Percentiles rank a stretch among this genome's conserved stretches.
These are phyloP conservation scores for Tetrahymena elliotti DNA, from an alignment of 73 alveolate species.

Conservation along the genomic window DNA sequence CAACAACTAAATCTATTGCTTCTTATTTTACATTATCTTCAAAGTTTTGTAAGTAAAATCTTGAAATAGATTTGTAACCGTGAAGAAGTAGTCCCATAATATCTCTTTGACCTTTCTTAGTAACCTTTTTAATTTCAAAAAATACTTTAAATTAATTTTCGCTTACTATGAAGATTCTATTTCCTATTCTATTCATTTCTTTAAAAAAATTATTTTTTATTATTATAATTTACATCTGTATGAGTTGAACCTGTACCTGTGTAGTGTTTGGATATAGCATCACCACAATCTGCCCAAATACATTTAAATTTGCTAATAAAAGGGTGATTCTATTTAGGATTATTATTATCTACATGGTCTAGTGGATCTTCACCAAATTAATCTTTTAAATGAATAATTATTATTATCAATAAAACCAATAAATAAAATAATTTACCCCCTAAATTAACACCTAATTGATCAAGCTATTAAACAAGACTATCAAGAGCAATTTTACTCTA, in stretches of 20 bases:
- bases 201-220: background rate
- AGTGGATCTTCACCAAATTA: constrained; percentile 2
- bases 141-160: too few species aligned
- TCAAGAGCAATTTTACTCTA: constrained; percentile 60
- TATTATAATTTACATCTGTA: constrained; percentile 55
- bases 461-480: constrained; percentile 24
- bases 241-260: constrained; percentile 96
- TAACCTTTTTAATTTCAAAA: constrained; percentile 25
- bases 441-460: constrained; percentile 25
- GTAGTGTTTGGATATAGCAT: constrained; percentile 71
- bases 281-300: constrained; percentile 94
- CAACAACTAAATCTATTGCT: constrained; percentile 38
- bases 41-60: constrained; percentile 82
- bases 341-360: constrained; percentile 24
- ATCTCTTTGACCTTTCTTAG: constrained; percentile 91
- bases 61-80: constrained; percentile 67
- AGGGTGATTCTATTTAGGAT: constrained; percentile 31
- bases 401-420: background rate
- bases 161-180: too few species aligned
- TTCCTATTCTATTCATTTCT: background rate
- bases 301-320: constrained; percentile 56
- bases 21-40: constrained; percentile 79
- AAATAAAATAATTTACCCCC: background rate
- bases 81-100: constrained; percentile 74
- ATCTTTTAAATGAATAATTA: background rate